Base-by-base conservation (phyloP, 768 basidiomycete species). In the Pleurotus djamor region DNA sequence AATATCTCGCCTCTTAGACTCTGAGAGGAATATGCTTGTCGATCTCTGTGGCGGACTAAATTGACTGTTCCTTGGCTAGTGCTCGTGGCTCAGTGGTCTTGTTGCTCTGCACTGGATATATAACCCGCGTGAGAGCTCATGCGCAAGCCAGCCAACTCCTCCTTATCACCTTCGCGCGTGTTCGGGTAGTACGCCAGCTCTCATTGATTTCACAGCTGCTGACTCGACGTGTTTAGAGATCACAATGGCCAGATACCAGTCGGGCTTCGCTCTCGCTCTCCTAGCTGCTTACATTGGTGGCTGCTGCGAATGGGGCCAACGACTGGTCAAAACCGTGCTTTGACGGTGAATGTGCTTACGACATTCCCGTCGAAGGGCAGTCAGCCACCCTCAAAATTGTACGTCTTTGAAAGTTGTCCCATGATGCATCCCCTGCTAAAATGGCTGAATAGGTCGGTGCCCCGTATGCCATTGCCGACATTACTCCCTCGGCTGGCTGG, bases 261-360 rank as follows among this genome's bases (percentile, higher is more conserved):
- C 49, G 1, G 49, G 49, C n/a, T 51, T 51, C 32, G 49, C 49
- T 35, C 49, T 51, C 9, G 49, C 49, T 14, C 6, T 51, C 28
- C 49, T 51, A 7, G 49, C 49, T 51, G 49, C 49, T n/a, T 35
- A 51, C 49, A 14, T n/a, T 51, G 32, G 49, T 51, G 14, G 49
- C 49, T n/a, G n/a, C n/a, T n/a, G 49, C 28, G 9, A 28, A n/a
- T 51, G 49, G 49, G 10, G 49, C 49, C 13, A 51, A 51, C 34
- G 49, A 51, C 49, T 51, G 49, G 49, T 51, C 49, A 14, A 51
- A 51, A 51, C 49, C 49, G 12, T 51, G 49, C 13, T 51, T 51
- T 12, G n/a, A 51, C 28, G 49, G 49, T 6, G 49, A 51, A 51
- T 51, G 49, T 51, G 49, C 49, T 12, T 51, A 51, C 17, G 49